Conservation (phyloP, 1,284 basidiomycete genomes). For the Chiua sp. region DNA sequence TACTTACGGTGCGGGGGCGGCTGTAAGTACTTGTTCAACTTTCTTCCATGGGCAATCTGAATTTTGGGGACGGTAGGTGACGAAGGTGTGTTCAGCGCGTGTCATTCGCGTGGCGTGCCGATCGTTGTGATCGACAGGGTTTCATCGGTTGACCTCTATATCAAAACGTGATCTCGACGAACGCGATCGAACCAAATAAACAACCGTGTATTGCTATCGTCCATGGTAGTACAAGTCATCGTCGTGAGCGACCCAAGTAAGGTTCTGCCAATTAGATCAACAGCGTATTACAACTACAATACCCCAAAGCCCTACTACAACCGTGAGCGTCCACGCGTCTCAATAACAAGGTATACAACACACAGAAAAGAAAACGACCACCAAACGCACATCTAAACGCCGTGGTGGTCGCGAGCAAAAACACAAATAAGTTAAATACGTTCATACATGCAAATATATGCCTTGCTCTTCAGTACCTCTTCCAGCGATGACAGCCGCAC, state of each 20-base stretch:
- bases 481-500: slow-evolving; percentile 83
- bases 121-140: slow-evolving; percentile 42
- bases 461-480: slow-evolving; percentile 89
- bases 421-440: slow-evolving; percentile 47
- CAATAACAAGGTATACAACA: not conserved
- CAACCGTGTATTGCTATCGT: not conserved
- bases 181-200: not conserved
- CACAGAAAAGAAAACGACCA: not conserved
- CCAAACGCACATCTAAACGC: not conserved
- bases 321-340: no score
- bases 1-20: no score
- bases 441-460: slow-evolving; percentile 93
- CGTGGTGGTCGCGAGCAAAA: not conserved
- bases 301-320: not conserved
- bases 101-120: not conserved
- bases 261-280: not conserved
- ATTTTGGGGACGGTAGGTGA: no score
- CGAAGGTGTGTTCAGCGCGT: no score
- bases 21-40: no score
- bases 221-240: not conserved
- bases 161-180: slow-evolving; percentile 27
- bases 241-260: not conserved
- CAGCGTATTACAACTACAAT: not conserved
- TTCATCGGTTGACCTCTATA: slow-evolving; percentile 55
- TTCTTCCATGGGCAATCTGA: no score